Evolutionary conservation across 164 flowering plant species (phyloP), one percentile per base, ranked within the genome.

Genomic region (Vitis labrusca): DNA sequence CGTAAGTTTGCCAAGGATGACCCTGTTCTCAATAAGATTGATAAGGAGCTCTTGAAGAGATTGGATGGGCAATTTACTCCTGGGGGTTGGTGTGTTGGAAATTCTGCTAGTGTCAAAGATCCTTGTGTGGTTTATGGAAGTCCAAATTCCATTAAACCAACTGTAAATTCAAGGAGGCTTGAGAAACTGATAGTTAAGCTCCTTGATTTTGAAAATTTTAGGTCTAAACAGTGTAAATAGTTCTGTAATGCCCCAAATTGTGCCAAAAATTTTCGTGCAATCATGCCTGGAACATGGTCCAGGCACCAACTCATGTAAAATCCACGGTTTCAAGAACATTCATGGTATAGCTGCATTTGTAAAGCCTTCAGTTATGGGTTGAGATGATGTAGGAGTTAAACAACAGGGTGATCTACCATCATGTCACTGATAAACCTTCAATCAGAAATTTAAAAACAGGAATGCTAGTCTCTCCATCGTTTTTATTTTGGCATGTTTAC

Each of bases 41-140:
- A 90, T 57, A 54, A 64, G 67, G 85, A 82, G 51, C 78, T 90
- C 6, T 64, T 92, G 75, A 66, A 69, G 60, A 82, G 90, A 74
- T 13, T 66, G 0, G 72, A 58, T 14, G 84, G 83, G 55, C 76
- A 55, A 48, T 79, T 89, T 64, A 73, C 86, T 9, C 91, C 89
- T 0, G 93, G 94, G 0, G 93, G 88, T 30, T 92, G 97, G 94
- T 92, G 94, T 57, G 59, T 74, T n/a, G 90, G 87, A 23, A 79
- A 65, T 54, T 73, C 81, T 23, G 63, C 12, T 37, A 47, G 52
- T 10, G 84, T 74, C 44, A 83, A 75, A 59, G 89, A 86, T 71
- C 84, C 88, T 17, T 88, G 97, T 79, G 57, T 64, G 64, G 73
- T 74, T 70, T 77, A 50, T 76, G 90, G 85, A 29, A 82, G 75